Evolutionary conservation across 2,329 filamentous ascomycete species (phyloP), one percentile per base, ranked within the genome.

Genomic region (Pezicula neosporulosa): DNA sequence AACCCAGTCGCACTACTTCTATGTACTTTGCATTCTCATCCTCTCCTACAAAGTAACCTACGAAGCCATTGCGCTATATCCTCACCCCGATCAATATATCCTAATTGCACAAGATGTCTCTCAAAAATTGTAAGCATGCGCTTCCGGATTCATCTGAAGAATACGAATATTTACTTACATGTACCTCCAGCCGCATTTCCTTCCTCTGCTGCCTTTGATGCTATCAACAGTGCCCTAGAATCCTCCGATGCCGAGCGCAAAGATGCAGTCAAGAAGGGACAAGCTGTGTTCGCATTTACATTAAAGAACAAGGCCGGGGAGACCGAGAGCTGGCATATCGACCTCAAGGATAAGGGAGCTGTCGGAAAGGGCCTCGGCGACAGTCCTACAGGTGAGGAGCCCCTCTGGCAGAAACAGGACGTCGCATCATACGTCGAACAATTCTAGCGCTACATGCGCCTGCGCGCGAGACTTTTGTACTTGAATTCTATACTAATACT

Each of bases 251-350:
- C 81, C 59, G 89, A 90, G 65, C 85, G 86, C 73, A 87, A 95
- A 75, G 86, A 91, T 60, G 92, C 93, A 61, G 86, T 97, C 72
- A 93, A 95, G 74, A 84, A 90, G 68, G 93, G 85, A 67, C 87
- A 87, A 64, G 90, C 88, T 55, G 77, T 97, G 70, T 97, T 96
- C 70, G 86, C 86, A 55, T 97, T 99, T 75, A 90, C 83, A 49
- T 77, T 99, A 60, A 97, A 96, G 81, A 99, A 99, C 80, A 72
- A 77, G 52, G 79, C 79, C 21, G 90, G 90, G 63, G 82, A 92
- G 70, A 85, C 85, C 53, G 85, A 90, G 65, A 88, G 83, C 74
- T 99, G 94, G 94, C 83, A 95, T 76, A 89, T 99, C 62, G 94
- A 99, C 70, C 83, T 99, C 56, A 97, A 97, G 80, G 82, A 95